Evolutionary conservation across 1,139 yeast genomes (phyloP), one percentile per base, ranked within the genome.

Genomic region (Nematodospora anomalae): DNA sequence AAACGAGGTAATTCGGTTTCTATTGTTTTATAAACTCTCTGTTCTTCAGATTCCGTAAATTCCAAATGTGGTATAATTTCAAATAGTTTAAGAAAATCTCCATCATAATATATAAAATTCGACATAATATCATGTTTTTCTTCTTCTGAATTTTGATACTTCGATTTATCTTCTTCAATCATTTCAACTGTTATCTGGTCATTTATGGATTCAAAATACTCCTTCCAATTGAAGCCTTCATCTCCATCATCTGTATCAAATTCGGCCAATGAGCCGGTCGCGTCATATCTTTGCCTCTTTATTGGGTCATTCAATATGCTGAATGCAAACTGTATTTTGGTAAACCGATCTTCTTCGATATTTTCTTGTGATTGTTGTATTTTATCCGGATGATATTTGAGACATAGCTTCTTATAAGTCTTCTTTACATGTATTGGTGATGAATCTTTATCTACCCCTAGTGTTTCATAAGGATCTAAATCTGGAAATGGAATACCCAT

Each of bases 341-440:
- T 85, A 55, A 88, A 88, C 40, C 52, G 51, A n/a, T 58, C 64
- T 20, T 40, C 63, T 16, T 31, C 28, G 6, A 20, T 64, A 42
- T 74, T 71, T 25, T 55, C 64, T 24, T 36, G 30, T 32, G 41
- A 59, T 42, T 76, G 77, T 40, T 64, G 68, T 30, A 74, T 54
- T 54, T 87, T 88, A 58, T 88, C 96, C 0, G 96, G 96, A 55
- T 88, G 96, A 44, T 76, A 74, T 43, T 71, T 64, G 30, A 88
- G 68, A 48, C 95, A 87, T 28, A 78, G 63, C 44, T 75, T 77
- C 49, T 89, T 78, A 58, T 88, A 88, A 0, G 89, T 78, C 51
- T 75, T 79, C 53, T 83, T 85, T 49, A 88, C 74, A 12, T 74
- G 82, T 1, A 74, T 60, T 1, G 76, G 77, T 2, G 78, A 59